These are phyloP conservation scores for Geotrichum fermentans DNA, from an alignment of 1,139 yeast genomes.

Conservation along the genomic window DNA sequence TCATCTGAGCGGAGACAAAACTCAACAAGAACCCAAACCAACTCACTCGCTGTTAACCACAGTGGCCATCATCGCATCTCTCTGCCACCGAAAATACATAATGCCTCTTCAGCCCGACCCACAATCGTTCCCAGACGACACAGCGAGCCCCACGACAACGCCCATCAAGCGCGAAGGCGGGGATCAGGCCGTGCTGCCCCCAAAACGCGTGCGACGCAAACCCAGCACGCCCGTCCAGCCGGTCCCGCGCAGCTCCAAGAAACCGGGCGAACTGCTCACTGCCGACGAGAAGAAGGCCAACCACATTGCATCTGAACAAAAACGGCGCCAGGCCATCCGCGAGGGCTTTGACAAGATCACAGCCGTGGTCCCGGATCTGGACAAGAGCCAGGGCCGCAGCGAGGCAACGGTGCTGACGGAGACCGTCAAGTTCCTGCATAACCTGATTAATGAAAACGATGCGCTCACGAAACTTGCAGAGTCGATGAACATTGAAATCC, in stretches of 20 bases:
- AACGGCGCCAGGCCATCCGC: slow-evolving; percentile 46
- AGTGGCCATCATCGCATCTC: too few species aligned
- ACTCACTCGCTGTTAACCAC: too few species aligned
- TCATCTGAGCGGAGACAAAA: too few species aligned
- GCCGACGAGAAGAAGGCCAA: slow-evolving; percentile 37
- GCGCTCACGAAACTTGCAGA: slow-evolving; percentile 31
- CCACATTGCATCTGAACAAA: slow-evolving; percentile 49
- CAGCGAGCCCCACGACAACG: not conserved
- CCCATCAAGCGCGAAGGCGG: slow-evolving; percentile 8
- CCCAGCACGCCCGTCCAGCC: slow-evolving; percentile 23
- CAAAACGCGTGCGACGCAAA: slow-evolving; percentile 22
- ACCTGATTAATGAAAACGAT: slow-evolving; percentile 33
- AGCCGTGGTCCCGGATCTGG: slow-evolving; percentile 41
- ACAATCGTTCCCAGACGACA: too few species aligned
- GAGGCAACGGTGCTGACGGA: slow-evolving; percentile 42
- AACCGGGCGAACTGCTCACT: slow-evolving; percentile 31
- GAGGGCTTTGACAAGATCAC: slow-evolving; percentile 44
- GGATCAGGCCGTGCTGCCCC: slow-evolving; percentile 19
- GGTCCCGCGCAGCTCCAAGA: slow-evolving; percentile 24
- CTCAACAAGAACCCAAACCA: too few species aligned
- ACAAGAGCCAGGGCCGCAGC: slow-evolving; percentile 38
- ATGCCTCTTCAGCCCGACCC: too few species aligned
- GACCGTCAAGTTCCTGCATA: slow-evolving; percentile 35
- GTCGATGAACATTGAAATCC: slow-evolving; percentile 2
- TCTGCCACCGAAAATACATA: too few species aligned